These are phyloP conservation scores for Rubroboletus satanas DNA, from an alignment of 768 basidiomycete genomes.

Conservation along the genomic window DNA sequence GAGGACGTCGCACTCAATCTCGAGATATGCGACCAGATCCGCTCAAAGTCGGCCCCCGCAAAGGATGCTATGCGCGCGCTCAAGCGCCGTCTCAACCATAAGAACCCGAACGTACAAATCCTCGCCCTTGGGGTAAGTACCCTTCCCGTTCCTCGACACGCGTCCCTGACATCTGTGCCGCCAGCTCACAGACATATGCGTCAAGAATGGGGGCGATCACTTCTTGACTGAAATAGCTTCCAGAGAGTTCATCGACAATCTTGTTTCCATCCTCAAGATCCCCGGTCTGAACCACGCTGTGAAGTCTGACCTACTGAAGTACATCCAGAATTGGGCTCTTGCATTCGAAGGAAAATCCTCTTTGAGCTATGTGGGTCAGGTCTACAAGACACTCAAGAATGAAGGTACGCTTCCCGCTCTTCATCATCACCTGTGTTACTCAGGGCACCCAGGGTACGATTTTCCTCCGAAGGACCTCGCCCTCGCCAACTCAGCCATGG, in stretches of 20 bases:
- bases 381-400: slow-evolving; percentile 68
- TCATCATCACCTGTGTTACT: background rate
- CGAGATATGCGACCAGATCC: slow-evolving; percentile 95
- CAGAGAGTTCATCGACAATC: slow-evolving; percentile 90
- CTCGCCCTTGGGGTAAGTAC: slow-evolving; percentile 75
- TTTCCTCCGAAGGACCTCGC: slow-evolving; percentile 80
- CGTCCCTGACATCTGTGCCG: slow-evolving; percentile 1
- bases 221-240: slow-evolving; percentile 84
- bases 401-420: slow-evolving; percentile 55
- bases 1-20: slow-evolving; percentile 93
- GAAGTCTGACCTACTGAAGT: slow-evolving; percentile 68
- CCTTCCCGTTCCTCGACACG: background rate
- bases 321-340: slow-evolving; percentile 92
- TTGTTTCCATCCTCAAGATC: slow-evolving; percentile 82
- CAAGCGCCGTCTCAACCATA: slow-evolving; percentile 83
- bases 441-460: slow-evolving; percentile 52
- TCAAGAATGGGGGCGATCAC: slow-evolving; percentile 96
- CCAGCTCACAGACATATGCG: slow-evolving; percentile 83
- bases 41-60: slow-evolving; percentile 81
- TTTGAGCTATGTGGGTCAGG: slow-evolving; percentile 72
- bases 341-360: slow-evolving; percentile 80
- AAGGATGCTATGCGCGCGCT: slow-evolving; percentile 86
- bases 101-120: slow-evolving; percentile 94
- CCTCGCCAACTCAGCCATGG: slow-evolving; percentile 74
- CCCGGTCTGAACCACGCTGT: slow-evolving; percentile 77